Evolutionary conservation across 768 basidiomycete genomes (phyloP).

Genomic region (Candolleomyces efflorescens): DNA sequence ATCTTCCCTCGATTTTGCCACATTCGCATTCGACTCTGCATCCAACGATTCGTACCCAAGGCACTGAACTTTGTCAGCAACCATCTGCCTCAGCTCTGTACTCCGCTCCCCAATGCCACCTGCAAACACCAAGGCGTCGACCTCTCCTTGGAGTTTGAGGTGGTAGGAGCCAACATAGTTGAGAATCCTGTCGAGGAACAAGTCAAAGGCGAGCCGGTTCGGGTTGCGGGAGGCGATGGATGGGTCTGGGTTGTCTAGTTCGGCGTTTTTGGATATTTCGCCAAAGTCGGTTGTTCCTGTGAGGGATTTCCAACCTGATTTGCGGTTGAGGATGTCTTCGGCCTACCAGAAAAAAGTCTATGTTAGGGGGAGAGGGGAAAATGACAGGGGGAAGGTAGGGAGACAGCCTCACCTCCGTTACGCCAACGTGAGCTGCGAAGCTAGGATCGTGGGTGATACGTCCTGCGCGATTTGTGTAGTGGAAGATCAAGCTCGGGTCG

Average conservation of each 20-base stretch:
- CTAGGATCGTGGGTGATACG: conserved; percentile 52
- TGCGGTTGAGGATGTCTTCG: conserved; percentile 69
- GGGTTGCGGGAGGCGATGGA: conserved; percentile 26
- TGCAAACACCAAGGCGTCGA: conserved; percentile 81
- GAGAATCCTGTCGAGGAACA: conserved; percentile 74
- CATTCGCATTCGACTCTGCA: conserved; percentile 37
- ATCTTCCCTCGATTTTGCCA: conserved; percentile 25
- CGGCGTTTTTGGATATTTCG: conserved; percentile 48
- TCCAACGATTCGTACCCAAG: conserved; percentile 59
- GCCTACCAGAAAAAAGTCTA: conserved; percentile 32
- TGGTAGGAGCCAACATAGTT: conserved; percentile 73
- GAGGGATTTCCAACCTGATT: conserved; percentile 75
- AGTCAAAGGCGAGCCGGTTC: conserved; percentile 64
- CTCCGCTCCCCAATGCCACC: conserved; percentile 87
- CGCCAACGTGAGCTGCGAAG: conserved; percentile 41
- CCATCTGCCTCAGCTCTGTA: conserved; percentile 51
- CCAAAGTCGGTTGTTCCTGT: conserved; percentile 83
- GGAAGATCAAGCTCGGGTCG: conserved; percentile 87
- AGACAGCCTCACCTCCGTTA: conserved; percentile 39
- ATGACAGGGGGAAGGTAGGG: neutral
- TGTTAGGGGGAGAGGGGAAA: neutral
- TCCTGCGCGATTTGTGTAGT: conserved; percentile 57
- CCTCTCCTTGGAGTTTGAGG: conserved; percentile 58
- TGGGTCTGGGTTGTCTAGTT: conserved; percentile 21
- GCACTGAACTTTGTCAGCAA: conserved; percentile 50